phyloP scores from a whole-genome alignment of 768 basidiomycete species.

The Thelephora aurantiotincta region DNA sequence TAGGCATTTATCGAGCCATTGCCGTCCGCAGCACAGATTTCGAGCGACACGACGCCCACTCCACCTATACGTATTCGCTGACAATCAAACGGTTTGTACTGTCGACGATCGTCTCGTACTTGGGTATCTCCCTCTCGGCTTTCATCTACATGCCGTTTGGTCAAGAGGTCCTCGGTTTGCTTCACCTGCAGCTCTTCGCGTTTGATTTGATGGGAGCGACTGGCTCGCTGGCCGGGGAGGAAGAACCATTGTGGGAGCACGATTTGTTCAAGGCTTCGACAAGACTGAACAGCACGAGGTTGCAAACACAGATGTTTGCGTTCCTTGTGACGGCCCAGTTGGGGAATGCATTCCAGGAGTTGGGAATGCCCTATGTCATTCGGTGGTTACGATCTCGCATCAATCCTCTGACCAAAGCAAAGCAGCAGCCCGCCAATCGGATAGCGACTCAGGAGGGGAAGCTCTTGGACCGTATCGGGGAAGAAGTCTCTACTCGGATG shows the following conservation, averaged over 20 bases:
- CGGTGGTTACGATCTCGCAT: conserved; percentile 32
- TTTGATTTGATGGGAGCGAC: not conserved
- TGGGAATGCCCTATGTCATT: conserved; percentile 68
- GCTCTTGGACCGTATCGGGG: conserved; percentile 67
- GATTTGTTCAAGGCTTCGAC: conserved; percentile 33
- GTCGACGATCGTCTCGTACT: conserved; percentile 80
- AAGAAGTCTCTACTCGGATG: conserved; percentile 57
- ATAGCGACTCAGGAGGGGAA: conserved; percentile 46
- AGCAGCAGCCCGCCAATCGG: conserved; percentile 19
- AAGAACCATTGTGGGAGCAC: conserved; percentile 32
- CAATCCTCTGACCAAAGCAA: too few relatives aligned
- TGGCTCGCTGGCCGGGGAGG: conserved; percentile 4
- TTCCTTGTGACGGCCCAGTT: conserved; percentile 83
- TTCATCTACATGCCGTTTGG: conserved; percentile 95
- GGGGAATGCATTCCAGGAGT: conserved; percentile 62
- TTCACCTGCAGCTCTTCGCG: conserved; percentile 12
- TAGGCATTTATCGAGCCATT: conserved; percentile 55
- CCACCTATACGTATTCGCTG: conserved; percentile 61
- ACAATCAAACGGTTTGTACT: conserved; percentile 87
- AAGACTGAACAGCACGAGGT: conserved; percentile 54
- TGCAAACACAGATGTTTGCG: conserved; percentile 90
- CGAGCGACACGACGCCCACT: conserved; percentile 85
- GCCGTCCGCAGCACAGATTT: conserved; percentile 67
- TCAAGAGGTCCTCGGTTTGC: conserved; percentile 58
- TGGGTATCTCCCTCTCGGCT: conserved; percentile 80